Base-by-base conservation (phyloP, 1,139 yeast genomes). In the Blastobotrys illinoisensis region DNA sequence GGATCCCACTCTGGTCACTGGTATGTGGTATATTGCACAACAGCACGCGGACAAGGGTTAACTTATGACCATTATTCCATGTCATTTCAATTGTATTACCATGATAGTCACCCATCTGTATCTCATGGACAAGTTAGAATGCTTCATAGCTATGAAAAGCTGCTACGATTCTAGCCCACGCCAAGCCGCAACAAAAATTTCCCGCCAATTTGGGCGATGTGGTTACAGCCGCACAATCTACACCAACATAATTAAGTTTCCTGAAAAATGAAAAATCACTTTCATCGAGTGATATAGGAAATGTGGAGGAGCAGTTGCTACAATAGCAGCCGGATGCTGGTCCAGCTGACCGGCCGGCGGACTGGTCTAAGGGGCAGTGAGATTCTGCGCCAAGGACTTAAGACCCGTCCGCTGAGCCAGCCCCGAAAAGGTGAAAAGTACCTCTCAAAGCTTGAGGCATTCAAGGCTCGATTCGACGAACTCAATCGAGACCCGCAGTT, bases 351-450 rank as follows among this genome's bases (percentile, higher is more conserved):
- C 40, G 40, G 40, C 4, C 11, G 40, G 7, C 40, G 40, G 40
- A n/a, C 40, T n/a, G 40, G 40, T 3, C 16, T 32, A 7, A 3
- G 40, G 40, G 40, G 40, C 16, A 32, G 40, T 32, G 40, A 32
- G 14, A 32, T 32, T 16, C 16, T 32, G 16, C 16, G 16, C 40
- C 40, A 32, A 16, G 40, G 40, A 3, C 11, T 32, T 5, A 32
- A 32, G 16, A 32, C 40, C 40, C 40, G 40, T 32, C 40, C 40
- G 16, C 40, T 32, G 16, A 32, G 11, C 40, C 40, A 32, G 20
- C 58, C 58, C 1, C 54, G 52, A 14, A 40, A 54, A 43, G 23
- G 50, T 5, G 57, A 55, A 13, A 20, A 50, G n/a, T 53, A 52
- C 32, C 32, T 55, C 20, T 32, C 50, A 23, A 23, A 19, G 46